Base-by-base conservation (phyloP, 371 early-diverging fungal genomes). In the Rhizopus arrhizus region DNA sequence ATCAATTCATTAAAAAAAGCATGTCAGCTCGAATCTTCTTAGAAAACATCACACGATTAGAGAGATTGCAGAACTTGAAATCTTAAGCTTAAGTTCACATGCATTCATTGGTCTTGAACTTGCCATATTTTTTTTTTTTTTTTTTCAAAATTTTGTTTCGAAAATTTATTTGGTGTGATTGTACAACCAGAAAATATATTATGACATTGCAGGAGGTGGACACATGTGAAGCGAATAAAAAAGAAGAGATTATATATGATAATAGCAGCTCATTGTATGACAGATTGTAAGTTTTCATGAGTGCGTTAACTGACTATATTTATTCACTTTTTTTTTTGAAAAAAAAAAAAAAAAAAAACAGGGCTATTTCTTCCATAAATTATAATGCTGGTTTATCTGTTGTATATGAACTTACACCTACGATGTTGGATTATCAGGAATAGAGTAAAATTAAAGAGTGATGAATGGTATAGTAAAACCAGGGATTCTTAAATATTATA, bases 401-500 rank as follows among this genome's bases (percentile, higher is more conserved):
- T 0, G 38, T 36, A 0, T 38, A 58, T 48, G 49, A 36, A 36
- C 49, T 58, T 58, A 49, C 3, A 49, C 58, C 49, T 38, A 48
- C 52, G n/a, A 46, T 52, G 47, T 45, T 60, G 28, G 46, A 46
- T 45, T 46, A 60, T 28, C 28, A 43, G 16, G 60, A 60, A 46
- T 46, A 53, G 4, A 43, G 50, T 32, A 59, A 42, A 51, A 59
- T 59, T 9, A 59, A 59, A 41, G 59, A 59, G 15, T 59, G 59
- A 51, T 43, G 53, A 53, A 53, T 53, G 60, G 60, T 60, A 60
- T 53, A 60, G 53, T 53, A 53, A 53, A 53, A 52, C 31, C 58
- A 60, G 38, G 2, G 52, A 50, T 42, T 38, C 15, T 50, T 59
- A 29, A 42, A 41, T 53, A 60, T 46, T 60, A 52, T 60, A 53